Evolutionary conservation across 305 asterid genomes (phyloP).

Genomic region (Andrographis paniculata): DNA sequence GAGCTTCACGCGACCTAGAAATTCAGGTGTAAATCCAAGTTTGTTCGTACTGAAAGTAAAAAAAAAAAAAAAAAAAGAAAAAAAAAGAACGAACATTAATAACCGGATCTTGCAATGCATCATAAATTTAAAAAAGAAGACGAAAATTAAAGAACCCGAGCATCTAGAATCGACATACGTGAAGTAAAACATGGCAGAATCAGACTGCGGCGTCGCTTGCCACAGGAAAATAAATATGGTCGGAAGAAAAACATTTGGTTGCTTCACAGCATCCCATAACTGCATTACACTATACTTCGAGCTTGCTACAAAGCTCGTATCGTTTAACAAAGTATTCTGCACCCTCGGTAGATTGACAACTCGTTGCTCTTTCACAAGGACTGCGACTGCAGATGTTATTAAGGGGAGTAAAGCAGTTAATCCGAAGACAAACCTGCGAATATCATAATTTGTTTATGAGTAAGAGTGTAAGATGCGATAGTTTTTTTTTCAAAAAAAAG

Average conservation of each 20-base stretch:
- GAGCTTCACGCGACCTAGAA: constrained; percentile 89
- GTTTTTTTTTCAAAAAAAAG: neutral
- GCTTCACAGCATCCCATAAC: constrained; percentile 65
- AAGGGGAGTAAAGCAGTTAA: constrained; percentile 87
- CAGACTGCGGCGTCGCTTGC: constrained; percentile 98
- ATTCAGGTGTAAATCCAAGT: constrained; percentile 93
- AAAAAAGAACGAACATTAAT: too few species aligned
- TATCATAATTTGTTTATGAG: constrained; percentile 29
- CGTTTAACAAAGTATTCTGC: constrained; percentile 22
- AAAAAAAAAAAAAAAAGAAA: neutral
- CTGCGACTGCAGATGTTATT: constrained; percentile 87
- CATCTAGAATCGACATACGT: constrained; percentile 54
- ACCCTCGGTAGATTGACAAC: constrained; percentile 32
- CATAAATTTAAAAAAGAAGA: constrained; percentile 13
- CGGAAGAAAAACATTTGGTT: constrained; percentile 79
- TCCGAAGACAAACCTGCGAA: constrained; percentile 85
- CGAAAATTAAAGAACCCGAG: constrained; percentile 5
- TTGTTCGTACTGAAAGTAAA: constrained; percentile 53
- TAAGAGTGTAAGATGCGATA: constrained; percentile 24
- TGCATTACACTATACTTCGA: constrained; percentile 49
- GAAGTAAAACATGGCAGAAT: constrained; percentile 96
- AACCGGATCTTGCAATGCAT: too few species aligned
- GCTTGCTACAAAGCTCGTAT: constrained; percentile 49
- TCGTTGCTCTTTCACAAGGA: constrained; percentile 81
- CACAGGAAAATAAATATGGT: constrained; percentile 85